Evolutionary conservation across 169 alveolate genomes (phyloP), one percentile per base, ranked within the genome.

Genomic region (Babesia sp.): DNA sequence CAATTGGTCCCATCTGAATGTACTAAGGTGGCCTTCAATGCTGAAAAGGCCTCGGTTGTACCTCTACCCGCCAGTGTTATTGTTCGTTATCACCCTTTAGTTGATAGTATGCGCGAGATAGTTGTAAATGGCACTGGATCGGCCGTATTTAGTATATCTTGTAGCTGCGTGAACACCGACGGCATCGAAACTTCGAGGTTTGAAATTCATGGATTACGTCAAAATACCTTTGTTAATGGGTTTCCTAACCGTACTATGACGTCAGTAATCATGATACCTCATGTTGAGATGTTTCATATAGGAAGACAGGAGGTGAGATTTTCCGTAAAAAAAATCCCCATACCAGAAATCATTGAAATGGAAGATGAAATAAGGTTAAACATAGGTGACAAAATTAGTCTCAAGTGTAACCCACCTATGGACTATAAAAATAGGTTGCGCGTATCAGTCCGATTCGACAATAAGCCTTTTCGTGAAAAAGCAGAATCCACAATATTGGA

Each of bases 131-230:
- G n/a, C 2, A 3, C 41, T 1, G 44, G 5, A 1, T 12, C 26
- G 16, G 5, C 0, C 2, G 26, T 44, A 11, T 45, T 33, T 28
- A 64, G 74, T 33, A 8, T 64, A 50, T 33, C 46, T 8, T 64
- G 74, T 26, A 24, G 54, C 20, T 64, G 74, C 51, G 7, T 64
- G 1, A 33, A 64, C 51, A 9, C 0, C 11, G 63, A 46, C 12
- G 74, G 74, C 7, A 12, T 50, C 0, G 74, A 64, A 29, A 14
- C 31, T 0, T 29, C 63, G 7, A 36, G 74, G 14, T 14, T 31
- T 16, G 41, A 7, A 6, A 11, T 64, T 34, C 29, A 50, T 37
- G 14, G 48, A 8, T 26, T 45, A 3, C 29, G 50, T 14, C 50
- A 29, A 1, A 26, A 18, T 3, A 18, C 24, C 42, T 6, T 9